Base-by-base conservation (phyloP, 495 filamentous ascomycete genomes). In the Podospora conica region DNA sequence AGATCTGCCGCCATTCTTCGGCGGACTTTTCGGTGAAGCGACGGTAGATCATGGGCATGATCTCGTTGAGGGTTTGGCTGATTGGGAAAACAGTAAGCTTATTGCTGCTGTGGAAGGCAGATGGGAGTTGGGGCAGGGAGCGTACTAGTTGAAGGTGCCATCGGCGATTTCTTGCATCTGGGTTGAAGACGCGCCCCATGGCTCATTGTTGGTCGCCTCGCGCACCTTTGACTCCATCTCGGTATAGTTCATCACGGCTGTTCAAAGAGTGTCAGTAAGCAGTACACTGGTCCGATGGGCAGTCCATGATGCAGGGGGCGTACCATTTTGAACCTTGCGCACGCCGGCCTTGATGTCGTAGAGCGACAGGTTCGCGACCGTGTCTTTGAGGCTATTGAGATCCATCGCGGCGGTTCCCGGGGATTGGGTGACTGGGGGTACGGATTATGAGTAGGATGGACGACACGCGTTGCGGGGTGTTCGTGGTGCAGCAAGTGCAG, bases 1-100 rank as follows among this genome's bases (percentile, higher is more conserved):
- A 99, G 66, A 98, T 99, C 76, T 99, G 95, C 68, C 96, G 87
- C 95, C 95, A 99, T 77, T 99, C 95, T 75, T 99, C 95, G 55
- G 96, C 93, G 21, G 91, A 84, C 80, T 99, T 99, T 75, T 99
- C 95, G 62, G 95, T 99, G 73, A 99, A 99, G 58, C 95, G 90
- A 74, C 96, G 96, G 82, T 99, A 99, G 70, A 99, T 97, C 91
- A 99, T 91, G 57, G 95, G 95, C 95, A 99, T 99, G 74, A 99
- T 98, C 77, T 99, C 95, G 75, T 97, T 98, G 33, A 99, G 90
- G 53, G 93, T 84, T 87, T 96, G 92, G 74, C 95, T 98, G 71
- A 33, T 24, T 3, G 25, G 48, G 60, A n/a, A 57, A 58, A 56
- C 1, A 25, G 12, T 27, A 23, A 54, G 31, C 6, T 61, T 25